Evolutionary conservation across 2,329 filamentous ascomycete species (phyloP), one percentile per base, ranked within the genome.

Genomic region (Raffaelea ambrosiae): DNA sequence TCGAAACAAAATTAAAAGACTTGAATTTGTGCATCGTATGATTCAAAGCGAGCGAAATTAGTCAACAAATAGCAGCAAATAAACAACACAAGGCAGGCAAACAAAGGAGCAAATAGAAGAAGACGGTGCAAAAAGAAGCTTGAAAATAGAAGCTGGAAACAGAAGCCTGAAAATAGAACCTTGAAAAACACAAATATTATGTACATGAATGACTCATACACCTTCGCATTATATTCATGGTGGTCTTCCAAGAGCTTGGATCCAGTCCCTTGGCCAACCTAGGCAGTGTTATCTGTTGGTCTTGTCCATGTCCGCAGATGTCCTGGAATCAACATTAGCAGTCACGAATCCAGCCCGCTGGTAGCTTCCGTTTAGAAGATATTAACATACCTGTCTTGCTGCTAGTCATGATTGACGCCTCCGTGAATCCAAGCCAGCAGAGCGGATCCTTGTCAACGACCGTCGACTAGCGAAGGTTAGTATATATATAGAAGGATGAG

Each of bases 381-480:
- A 18, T 14, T 14, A 22, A 72, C 83, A 65, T 71, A 94, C 91
- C 91, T 67, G 83, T 86, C 61, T 88, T 86, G 68, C 89, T 96
- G 55, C 88, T 88, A 33, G 89, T 96, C 60, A 97, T 83, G 55
- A 98, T 95, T 53, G 85, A 85, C 58, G 95, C 84, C 62, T 96
- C 85, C 47, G 91, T 90, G 59, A 98, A 98, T n/a, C 83, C 86
- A 36, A 98, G 67, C 84, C 90, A 95, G 63, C 81, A 87, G 41
- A 95, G 72, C 46, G 90, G 89, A 65, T 97, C 88, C 51, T 83
- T 80, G 63, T 95, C 89, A 33, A 95, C 81, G 13, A 77, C 72
- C 65, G 95, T 96, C 43, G 85, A 88, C 72, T 90, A 14, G 16
- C 7, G 49, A n/a, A n/a, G n/a, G n/a, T 60, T 22, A 56, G 50